phyloP scores from a whole-genome alignment of 129 eudicot genomes.

The Arctium lappa region DNA sequence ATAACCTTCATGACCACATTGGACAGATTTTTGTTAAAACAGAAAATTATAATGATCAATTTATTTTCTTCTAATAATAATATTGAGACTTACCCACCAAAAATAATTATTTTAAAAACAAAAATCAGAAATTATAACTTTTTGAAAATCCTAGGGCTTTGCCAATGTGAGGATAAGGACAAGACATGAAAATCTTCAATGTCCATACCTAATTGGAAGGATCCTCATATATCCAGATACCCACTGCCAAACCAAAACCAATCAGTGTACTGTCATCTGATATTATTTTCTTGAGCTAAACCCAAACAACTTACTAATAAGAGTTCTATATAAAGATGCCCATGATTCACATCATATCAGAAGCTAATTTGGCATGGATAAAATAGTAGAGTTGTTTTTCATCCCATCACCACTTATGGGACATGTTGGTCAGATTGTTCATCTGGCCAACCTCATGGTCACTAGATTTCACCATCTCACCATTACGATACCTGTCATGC shows the following conservation, averaged over 20 bases:
- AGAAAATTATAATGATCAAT: no score
- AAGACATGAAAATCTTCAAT: neutral
- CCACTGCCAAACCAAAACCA: neutral
- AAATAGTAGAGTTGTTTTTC: conserved; percentile 26
- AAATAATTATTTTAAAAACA: no score
- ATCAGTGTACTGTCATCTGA: neutral
- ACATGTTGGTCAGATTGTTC: conserved; percentile 33
- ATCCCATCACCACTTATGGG: conserved; percentile 43
- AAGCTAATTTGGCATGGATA: conserved; percentile 13
- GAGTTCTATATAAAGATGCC: neutral
- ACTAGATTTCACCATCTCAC: conserved; percentile 16
- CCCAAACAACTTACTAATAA: no score
- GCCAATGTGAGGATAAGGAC: neutral
- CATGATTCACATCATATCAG: neutral
- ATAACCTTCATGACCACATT: no score
- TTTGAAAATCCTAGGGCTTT: neutral
- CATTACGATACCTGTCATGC: conserved; percentile 34
- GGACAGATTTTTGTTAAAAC: no score
- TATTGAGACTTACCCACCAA: neutral
- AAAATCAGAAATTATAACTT: no score
- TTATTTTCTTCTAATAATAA: neutral
- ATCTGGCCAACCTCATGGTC: conserved; percentile 31
- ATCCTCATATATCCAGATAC: neutral
- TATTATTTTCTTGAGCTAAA: no score
- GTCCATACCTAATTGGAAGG: neutral